Conservation (phyloP, 768 basidiomycete species). For the Pleurotus tuoliensis region DNA sequence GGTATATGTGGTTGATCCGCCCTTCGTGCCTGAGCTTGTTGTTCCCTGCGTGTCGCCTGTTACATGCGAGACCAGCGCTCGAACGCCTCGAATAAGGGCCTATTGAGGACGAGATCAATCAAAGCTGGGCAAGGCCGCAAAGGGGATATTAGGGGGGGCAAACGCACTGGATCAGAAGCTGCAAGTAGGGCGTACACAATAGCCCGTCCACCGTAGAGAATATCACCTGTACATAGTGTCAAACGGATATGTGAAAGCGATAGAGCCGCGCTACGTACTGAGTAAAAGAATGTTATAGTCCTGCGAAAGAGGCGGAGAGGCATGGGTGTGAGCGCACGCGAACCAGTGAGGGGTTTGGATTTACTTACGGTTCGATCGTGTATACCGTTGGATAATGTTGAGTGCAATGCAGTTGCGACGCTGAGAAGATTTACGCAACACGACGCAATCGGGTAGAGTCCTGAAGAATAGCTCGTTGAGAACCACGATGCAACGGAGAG, state of each 20-base stretch:
- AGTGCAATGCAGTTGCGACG: conserved; percentile 5
- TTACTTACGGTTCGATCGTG: conserved; percentile 1
- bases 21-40: not conserved
- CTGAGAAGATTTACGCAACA: conserved; percentile 7
- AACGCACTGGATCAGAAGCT: conserved; percentile 12
- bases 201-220: conserved; percentile 12
- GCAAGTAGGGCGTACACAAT: conserved; percentile 12
- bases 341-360: not conserved
- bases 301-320: not conserved
- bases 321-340: not conserved
- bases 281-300: conserved; percentile 1
- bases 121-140: not conserved
- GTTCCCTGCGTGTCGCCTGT: not conserved
- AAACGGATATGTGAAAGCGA: not conserved
- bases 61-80: not conserved
- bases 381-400: conserved; percentile 7
- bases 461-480: not conserved
- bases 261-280: not conserved
- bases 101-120: not conserved
- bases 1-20: not conserved
- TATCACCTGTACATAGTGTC: conserved; percentile 4
- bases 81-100: not conserved
- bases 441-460: conserved; percentile 10
- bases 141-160: no score
- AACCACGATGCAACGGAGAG: not conserved